A percentile compares a stretch with the other conserved stretches of the same genome.
phyloP scores from a whole-genome alignment of 2,329 filamentous ascomycete genomes.

The Sphaerulina vaccinii region DNA sequence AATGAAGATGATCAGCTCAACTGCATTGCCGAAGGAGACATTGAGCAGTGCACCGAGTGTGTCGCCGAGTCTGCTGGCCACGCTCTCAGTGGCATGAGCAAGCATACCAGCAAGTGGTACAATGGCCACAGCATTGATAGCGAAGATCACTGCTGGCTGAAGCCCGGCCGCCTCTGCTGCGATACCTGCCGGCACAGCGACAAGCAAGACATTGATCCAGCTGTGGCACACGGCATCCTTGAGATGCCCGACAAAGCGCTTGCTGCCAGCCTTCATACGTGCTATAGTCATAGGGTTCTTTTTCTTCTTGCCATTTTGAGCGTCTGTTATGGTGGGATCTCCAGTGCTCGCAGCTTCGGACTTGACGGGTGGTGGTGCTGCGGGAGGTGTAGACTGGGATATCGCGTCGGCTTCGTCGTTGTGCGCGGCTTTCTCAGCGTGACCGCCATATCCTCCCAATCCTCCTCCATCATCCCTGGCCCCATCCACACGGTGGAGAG shows the following conservation, averaged over 20 bases:
- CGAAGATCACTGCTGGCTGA: slow-evolving; percentile 47
- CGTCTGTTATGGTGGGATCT: slow-evolving; percentile 53
- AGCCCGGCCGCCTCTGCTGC: slow-evolving; percentile 52
- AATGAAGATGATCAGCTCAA: slow-evolving; percentile 59
- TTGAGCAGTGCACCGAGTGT: slow-evolving; percentile 52
- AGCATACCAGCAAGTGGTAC: slow-evolving; percentile 52
- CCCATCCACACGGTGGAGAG: slow-evolving; percentile 29
- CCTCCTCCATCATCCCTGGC: slow-evolving; percentile 29
- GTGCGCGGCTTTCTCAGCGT: slow-evolving; percentile 30
- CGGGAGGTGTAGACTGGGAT: slow-evolving; percentile 31
- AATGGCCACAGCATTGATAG: slow-evolving; percentile 53
- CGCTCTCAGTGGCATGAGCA: slow-evolving; percentile 51
- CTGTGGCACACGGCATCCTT: slow-evolving; percentile 66
- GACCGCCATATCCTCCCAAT: slow-evolving; percentile 11
- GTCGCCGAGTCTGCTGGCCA: slow-evolving; percentile 50
- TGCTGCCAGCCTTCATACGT: slow-evolving; percentile 52
- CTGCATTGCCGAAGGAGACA: slow-evolving; percentile 54
- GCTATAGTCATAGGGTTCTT: slow-evolving; percentile 47
- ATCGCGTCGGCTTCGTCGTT: slow-evolving; percentile 25
- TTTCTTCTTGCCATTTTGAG: slow-evolving; percentile 29
- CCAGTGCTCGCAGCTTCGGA: slow-evolving; percentile 52
- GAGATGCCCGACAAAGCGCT: slow-evolving; percentile 54
- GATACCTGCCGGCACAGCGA: slow-evolving; percentile 79
- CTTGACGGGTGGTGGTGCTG: slow-evolving; percentile 44
- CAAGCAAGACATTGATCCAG: slow-evolving; percentile 73